These are phyloP conservation scores for Cutaneotrichosporon curvatum DNA, from an alignment of 1,284 basidiomycete genomes.

Conservation along the genomic window DNA sequence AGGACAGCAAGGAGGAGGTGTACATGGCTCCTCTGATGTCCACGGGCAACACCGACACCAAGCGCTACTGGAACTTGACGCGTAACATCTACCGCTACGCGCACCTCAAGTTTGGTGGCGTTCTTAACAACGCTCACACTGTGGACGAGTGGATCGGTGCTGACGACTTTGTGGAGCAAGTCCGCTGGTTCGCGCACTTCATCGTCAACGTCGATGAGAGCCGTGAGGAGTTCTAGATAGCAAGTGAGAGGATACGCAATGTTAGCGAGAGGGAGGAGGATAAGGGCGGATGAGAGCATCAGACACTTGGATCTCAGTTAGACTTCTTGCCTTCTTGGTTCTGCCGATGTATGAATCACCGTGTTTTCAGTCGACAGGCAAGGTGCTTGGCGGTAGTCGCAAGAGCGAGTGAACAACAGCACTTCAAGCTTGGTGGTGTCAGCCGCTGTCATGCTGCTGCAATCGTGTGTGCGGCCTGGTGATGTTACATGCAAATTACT, in stretches of 20 bases:
- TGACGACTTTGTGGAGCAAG: slow-evolving; percentile 32
- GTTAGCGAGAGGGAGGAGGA: too few species aligned
- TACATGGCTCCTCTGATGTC: slow-evolving; percentile 32
- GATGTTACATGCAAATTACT: too few species aligned
- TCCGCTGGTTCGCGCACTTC: slow-evolving; percentile 38
- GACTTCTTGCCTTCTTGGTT: neutral
- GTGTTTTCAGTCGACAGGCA: neutral
- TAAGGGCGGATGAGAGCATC: too few species aligned
- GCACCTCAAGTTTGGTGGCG: slow-evolving; percentile 15
- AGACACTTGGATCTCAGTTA: too few species aligned
- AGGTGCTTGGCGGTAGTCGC: too few species aligned
- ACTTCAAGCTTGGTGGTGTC: too few species aligned
- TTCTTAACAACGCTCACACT: slow-evolving; percentile 30
- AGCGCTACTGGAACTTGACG: slow-evolving; percentile 41
- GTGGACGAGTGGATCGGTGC: slow-evolving; percentile 37
- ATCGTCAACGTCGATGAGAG: slow-evolving; percentile 39
- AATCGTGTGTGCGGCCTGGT: too few species aligned
- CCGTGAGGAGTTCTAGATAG: slow-evolving; percentile 12
- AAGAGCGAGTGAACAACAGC: too few species aligned
- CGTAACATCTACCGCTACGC: slow-evolving; percentile 40
- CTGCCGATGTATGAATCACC: neutral
- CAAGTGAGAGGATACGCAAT: too few species aligned
- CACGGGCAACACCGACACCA: slow-evolving; percentile 42
- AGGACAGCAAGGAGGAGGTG: slow-evolving; percentile 15
- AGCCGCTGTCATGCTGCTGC: too few species aligned